Evolutionary conservation across 2,329 filamentous ascomycete genomes (phyloP), one percentile per base, ranked within the genome.

Genomic region (Laburnicola sp.): DNA sequence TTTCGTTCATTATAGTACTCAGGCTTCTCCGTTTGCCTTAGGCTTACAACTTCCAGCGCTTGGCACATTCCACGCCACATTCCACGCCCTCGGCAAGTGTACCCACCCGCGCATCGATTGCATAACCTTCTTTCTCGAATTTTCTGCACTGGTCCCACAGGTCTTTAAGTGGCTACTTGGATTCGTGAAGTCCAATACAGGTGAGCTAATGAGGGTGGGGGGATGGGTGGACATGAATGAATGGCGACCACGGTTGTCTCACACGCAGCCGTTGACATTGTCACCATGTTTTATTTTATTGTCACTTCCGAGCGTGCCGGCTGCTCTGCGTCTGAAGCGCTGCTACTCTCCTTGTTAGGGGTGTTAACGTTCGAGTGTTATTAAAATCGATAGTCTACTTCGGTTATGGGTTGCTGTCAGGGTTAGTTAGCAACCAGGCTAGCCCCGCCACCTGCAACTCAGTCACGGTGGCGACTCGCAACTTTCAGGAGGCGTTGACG

Each of bases 11-110:
- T 16, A 16, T 16, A 16, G 16, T 16, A 16, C 16, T 16, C 16
- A 16, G 16, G 16, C 16, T 16, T 16, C 16, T 16, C 16, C 16
- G 16, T 16, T 16, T 16, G 16, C 16, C 16, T 16, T 16, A 16
- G 16, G 16, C 16, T 16, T 16, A 48, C 31, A 76, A 50, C 49
- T 66, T 75, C 69, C 70, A 76, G 41, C 69, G 54, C 75, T 84
- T 87, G 21, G 86, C 86, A 56, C 90, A 74, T 66, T 92, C 85
- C 53, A 93, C 85, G 0, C 89, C 86, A 56, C 90, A 74, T 66
- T 92, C 85, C 53, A 93, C 85, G 0, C 89, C 89, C 70, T 93
- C 88, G 0, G 89, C 89, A 39, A 93, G 73, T 4, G 87, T 89
- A 1, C 86, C 89, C 2, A 93, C 86, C 34, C 89, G 79, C 4